phyloP scores from a whole-genome alignment of 768 basidiomycete genomes.

The Kwoniella sp. region DNA sequence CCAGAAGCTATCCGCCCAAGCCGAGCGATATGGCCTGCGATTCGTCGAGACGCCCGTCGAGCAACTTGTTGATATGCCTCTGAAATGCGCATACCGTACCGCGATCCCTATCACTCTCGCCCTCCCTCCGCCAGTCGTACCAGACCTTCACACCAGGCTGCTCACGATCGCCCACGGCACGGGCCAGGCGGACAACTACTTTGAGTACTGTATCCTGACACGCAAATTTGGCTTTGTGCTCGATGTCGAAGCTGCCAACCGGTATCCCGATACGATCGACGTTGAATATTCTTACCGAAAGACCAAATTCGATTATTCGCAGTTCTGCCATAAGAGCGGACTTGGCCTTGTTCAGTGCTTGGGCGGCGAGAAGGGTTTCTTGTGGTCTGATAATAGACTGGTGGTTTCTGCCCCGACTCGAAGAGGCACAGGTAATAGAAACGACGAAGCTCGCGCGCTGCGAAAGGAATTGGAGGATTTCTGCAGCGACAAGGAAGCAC shows the following conservation, averaged over 20 bases:
- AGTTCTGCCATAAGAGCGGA: conserved; percentile 89
- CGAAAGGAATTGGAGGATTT: conserved; percentile 66
- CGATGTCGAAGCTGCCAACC: conserved; percentile 69
- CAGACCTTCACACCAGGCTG: conserved; percentile 69
- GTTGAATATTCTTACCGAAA: conserved; percentile 84
- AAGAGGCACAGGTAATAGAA: conserved; percentile 62
- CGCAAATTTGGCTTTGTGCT: conserved; percentile 75
- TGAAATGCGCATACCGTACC: conserved; percentile 86
- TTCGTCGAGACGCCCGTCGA: conserved; percentile 92
- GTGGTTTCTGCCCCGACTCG: conserved; percentile 55
- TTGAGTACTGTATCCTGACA: conserved; percentile 74
- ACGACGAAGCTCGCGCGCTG: conserved; percentile 67
- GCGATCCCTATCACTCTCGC: conserved; percentile 81
- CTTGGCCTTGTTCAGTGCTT: conserved; percentile 87
- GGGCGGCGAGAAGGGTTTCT: conserved; percentile 74
- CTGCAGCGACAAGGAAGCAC: conserved; percentile 64
- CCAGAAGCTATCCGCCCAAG: conserved; percentile 74
- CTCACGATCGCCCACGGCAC: conserved; percentile 72
- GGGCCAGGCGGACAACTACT: conserved; percentile 65
- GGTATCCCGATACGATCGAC: conserved; percentile 79
- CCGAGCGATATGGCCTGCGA: conserved; percentile 85
- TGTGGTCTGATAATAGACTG: conserved; percentile 86
- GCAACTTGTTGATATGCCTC: conserved; percentile 82
- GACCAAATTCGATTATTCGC: conserved; percentile 74
- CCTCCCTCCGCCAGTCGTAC: conserved; percentile 69